Evolutionary conservation across 345 rosid genomes (phyloP).

Genomic region (Odontarrhena argentea): DNA sequence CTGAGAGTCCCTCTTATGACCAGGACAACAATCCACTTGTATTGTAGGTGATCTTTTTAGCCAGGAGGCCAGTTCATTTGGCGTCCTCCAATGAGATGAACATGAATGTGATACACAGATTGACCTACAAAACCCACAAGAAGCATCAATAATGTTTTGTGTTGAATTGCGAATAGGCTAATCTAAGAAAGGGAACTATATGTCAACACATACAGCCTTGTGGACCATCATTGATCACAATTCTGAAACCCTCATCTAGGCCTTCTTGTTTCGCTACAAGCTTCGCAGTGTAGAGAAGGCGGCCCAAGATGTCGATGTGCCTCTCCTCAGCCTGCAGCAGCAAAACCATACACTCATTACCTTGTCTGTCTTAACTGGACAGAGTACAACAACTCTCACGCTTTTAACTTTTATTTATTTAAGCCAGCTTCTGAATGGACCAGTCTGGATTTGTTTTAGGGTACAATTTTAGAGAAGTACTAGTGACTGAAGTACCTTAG

Average conservation of each 20-base stretch:
- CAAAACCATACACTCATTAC: conserved; percentile 17
- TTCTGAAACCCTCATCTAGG: conserved; percentile 79
- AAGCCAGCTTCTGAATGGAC: background rate
- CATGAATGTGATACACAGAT: conserved; percentile 88
- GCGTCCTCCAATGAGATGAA: conserved; percentile 92
- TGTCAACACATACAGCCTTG: conserved; percentile 57
- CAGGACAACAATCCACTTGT: background rate
- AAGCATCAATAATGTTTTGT: conserved; percentile 7
- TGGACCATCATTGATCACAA: conserved; percentile 95
- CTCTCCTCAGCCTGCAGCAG: conserved; percentile 87
- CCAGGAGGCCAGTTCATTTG: conserved; percentile 99
- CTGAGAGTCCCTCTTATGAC: conserved; percentile 14
- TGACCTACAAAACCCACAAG: conserved; percentile 58
- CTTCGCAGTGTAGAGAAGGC: conserved; percentile 85
- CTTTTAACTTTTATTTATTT: background rate
- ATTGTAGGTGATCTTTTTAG: conserved; percentile 46
- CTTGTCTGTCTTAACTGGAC: background rate
- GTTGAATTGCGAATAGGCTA: background rate
- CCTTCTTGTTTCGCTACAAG: conserved; percentile 92
- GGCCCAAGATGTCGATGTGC: conserved; percentile 86
- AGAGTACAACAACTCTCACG: background rate
- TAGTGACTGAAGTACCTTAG: conserved; percentile 58
- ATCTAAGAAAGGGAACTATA: background rate
- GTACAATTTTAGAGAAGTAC: conserved; percentile 1
- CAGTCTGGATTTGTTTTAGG: background rate